phyloP scores from a whole-genome alignment of 306 rosid genomes.

The Trifolium repens region DNA sequence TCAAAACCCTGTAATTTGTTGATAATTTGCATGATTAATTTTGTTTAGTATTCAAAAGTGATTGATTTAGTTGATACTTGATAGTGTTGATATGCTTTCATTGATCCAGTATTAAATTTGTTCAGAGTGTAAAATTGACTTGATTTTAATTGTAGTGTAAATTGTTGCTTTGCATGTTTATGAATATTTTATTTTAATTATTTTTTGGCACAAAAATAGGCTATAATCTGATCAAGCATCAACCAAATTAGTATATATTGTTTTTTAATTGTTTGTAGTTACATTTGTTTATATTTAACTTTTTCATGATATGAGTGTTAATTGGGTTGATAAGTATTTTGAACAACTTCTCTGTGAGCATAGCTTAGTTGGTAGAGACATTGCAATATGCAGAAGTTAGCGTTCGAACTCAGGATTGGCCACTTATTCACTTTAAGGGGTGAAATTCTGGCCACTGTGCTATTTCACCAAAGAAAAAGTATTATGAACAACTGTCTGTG shows the following conservation, averaged over 20 bases:
- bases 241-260: not conserved
- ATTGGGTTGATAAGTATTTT: not conserved
- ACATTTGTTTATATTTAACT: not conserved
- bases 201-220: not conserved
- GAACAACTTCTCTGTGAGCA: not conserved
- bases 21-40: constrained; percentile 7
- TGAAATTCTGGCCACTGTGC: too few species aligned
- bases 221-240: not conserved
- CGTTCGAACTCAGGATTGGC: too few species aligned
- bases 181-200: too few species aligned
- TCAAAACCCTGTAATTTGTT: constrained; percentile 14
- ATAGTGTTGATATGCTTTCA: constrained; percentile 18
- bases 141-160: not conserved
- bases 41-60: not conserved
- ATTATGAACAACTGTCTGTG: not conserved
- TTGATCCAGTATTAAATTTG: constrained; percentile 7
- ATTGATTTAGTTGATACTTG: not conserved
- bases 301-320: constrained; percentile 12
- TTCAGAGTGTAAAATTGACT: not conserved
- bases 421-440: too few species aligned
- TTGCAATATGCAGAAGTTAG: too few species aligned
- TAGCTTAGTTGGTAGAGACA: too few species aligned
- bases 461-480: not conserved
- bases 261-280: constrained; percentile 8
- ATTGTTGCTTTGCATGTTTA: constrained; percentile 5